Conservation (phyloP, 441 rosid species). For the Jatropha podagrica region DNA sequence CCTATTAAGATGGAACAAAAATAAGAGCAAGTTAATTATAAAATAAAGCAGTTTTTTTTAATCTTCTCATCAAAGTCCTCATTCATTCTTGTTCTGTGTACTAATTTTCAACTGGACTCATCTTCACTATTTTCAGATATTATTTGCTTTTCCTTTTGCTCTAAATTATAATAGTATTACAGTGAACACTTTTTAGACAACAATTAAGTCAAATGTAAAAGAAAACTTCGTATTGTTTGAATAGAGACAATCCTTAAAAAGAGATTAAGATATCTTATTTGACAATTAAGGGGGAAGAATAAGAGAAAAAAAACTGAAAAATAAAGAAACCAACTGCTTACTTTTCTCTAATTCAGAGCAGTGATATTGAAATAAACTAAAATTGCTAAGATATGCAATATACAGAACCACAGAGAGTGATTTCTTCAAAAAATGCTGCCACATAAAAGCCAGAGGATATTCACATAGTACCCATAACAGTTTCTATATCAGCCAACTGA, state of each 20-base stretch:
- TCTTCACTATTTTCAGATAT: background rate
- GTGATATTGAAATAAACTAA: background rate
- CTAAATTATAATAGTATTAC: background rate
- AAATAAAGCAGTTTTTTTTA: conserved; percentile 4
- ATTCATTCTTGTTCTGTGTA: background rate
- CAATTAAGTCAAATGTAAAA: background rate
- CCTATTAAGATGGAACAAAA: conserved; percentile 45
- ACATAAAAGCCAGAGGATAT: background rate
- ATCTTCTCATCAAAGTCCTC: background rate
- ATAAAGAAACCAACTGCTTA: background rate
- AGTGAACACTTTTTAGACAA: background rate
- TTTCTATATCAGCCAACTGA: background rate
- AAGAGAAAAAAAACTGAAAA: background rate
- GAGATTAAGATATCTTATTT: background rate
- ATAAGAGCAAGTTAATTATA: conserved; percentile 2
- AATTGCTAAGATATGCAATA: background rate
- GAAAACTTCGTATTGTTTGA: background rate
- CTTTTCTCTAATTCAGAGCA: background rate
- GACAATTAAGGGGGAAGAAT: background rate
- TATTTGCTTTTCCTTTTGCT: background rate
- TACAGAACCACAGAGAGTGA: background rate
- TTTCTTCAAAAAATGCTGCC: background rate
- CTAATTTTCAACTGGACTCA: background rate
- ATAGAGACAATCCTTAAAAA: background rate
- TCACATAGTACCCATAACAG: background rate